Percentiles rank a stretch among this genome's conserved stretches.
Conservation (phyloP, 352 stramenopile genomes). For the Globisporangium cystogenes region DNA sequence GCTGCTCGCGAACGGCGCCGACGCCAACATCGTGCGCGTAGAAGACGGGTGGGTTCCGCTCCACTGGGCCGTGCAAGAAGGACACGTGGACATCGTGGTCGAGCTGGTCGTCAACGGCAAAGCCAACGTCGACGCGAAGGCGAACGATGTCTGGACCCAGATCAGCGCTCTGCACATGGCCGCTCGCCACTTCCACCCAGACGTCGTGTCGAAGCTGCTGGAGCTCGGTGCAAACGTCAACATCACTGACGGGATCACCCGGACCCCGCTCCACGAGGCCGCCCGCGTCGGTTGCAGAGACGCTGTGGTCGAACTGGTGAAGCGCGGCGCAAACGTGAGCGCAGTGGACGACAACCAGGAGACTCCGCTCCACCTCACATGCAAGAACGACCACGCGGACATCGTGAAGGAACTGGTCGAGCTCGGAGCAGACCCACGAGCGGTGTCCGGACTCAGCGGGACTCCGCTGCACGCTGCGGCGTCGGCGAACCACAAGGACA, state of each 20-base stretch:
- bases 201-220: neutral
- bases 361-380: neutral
- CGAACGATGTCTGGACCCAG: neutral
- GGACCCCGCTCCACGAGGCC: neutral
- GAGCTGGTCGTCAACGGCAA: neutral
- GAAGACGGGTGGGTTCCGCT: neutral
- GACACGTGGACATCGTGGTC: neutral
- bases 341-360: neutral
- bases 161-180: neutral
- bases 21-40: neutral
- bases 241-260: neutral
- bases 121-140: neutral
- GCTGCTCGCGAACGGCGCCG: neutral
- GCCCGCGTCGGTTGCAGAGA: neutral
- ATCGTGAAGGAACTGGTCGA: neutral
- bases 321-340: neutral
- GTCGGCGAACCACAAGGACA: neutral
- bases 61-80: neutral
- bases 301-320: neutral
- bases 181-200: neutral
- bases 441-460: no score
- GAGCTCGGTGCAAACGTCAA: neutral
- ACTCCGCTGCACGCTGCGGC: neutral
- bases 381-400: neutral
- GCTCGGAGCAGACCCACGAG: neutral